These are phyloP conservation scores for Picea glauca DNA, from an alignment of 75 land plant species.

Conservation along the genomic window DNA sequence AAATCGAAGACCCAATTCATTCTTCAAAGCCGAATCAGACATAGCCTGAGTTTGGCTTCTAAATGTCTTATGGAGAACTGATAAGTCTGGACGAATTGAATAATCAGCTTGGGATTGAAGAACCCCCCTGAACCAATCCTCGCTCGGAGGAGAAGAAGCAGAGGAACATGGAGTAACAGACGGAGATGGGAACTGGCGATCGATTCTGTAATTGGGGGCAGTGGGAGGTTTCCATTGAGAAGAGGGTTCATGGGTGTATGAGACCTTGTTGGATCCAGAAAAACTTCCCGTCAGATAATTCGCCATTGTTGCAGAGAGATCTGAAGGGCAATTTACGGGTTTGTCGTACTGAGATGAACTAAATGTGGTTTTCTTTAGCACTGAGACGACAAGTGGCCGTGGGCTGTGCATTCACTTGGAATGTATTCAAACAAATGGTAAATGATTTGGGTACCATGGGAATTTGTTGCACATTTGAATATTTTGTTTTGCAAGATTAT, in stretches of 20 bases:
- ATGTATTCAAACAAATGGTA: no score
- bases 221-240: slow-evolving; percentile 27
- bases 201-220: slow-evolving; percentile 9
- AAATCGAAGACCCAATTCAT: no score
- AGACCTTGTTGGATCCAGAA: background rate
- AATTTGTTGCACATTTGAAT: no score
- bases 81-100: slow-evolving; percentile 35
- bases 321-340: no score
- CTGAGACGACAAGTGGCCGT: no score
- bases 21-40: no score
- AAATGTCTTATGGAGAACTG: slow-evolving; percentile 50
- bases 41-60: slow-evolving; percentile 6
- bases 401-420: no score
- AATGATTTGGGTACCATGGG: no score
- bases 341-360: no score
- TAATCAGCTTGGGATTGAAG: background rate
- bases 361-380: no score
- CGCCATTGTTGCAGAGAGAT: no score
- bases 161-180: slow-evolving; percentile 32
- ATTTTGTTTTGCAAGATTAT: no score
- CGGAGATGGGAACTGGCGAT: slow-evolving; percentile 25
- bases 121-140: background rate
- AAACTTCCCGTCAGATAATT: slow-evolving; percentile 4
- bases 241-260: background rate
- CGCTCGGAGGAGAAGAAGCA: slow-evolving; percentile 21